These are phyloP conservation scores for Mortierella sp. DNA, from an alignment of 371 early-diverging fungal genomes.

Conservation along the genomic window DNA sequence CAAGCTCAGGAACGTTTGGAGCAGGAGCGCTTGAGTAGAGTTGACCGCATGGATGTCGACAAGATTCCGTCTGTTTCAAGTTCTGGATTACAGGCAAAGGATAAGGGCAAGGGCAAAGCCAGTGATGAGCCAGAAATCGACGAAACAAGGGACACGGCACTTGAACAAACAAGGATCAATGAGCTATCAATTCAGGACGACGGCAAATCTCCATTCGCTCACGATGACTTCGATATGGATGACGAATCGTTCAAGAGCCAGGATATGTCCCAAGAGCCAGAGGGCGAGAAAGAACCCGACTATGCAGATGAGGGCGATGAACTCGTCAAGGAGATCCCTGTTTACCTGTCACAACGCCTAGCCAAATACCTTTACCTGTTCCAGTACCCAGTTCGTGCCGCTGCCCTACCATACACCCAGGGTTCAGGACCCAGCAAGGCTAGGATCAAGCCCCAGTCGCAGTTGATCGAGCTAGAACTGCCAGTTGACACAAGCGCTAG, in stretches of 20 bases:
- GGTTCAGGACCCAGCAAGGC: slow-evolving; percentile 69
- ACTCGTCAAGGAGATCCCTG: slow-evolving; percentile 81
- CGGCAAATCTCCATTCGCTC: background rate
- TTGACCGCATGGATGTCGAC: slow-evolving; percentile 1
- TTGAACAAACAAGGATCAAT: slow-evolving; percentile 7
- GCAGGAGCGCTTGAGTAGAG: slow-evolving; percentile 37
- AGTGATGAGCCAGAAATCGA: slow-evolving; percentile 5
- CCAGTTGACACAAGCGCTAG: slow-evolving; percentile 76
- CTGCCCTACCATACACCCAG: slow-evolving; percentile 57
- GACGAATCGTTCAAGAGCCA: background rate
- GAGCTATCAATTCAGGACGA: slow-evolving; percentile 18
- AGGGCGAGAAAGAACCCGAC: slow-evolving; percentile 29
- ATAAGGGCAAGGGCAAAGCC: slow-evolving; percentile 24
- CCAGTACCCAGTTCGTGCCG: slow-evolving; percentile 85
- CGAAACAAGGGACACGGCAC: background rate
- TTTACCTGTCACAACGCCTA: slow-evolving; percentile 77
- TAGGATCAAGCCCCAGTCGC: slow-evolving; percentile 84
- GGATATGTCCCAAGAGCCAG: slow-evolving; percentile 14
- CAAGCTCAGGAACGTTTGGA: slow-evolving; percentile 41
- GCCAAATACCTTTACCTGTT: slow-evolving; percentile 79
- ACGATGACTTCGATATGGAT: slow-evolving; percentile 5
- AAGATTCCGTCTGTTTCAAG: background rate
- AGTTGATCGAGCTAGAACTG: slow-evolving; percentile 89
- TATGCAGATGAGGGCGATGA: slow-evolving; percentile 68
- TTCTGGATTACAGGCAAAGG: slow-evolving; percentile 14